Conservation (phyloP, 768 basidiomycete species). For the Amanita subjunquillea region DNA sequence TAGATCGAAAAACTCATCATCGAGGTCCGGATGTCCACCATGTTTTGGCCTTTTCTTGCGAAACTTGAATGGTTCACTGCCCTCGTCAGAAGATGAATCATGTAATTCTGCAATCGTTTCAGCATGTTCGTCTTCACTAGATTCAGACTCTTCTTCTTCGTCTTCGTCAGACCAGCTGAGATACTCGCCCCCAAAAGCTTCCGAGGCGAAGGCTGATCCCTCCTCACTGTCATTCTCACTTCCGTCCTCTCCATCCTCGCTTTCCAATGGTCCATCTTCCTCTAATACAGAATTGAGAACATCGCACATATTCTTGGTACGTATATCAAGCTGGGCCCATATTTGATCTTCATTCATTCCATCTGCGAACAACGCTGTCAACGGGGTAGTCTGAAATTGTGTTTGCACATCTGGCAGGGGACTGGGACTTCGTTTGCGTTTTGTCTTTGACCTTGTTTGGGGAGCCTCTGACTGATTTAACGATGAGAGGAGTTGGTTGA, state of each 20-base stretch:
- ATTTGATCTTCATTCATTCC: slow-evolving; percentile 81
- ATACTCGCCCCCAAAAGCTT: background rate
- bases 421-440: slow-evolving; percentile 30
- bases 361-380: slow-evolving; percentile 64
- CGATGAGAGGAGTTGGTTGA: slow-evolving; percentile 56
- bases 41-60: slow-evolving; percentile 13
- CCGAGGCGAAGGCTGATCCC: background rate
- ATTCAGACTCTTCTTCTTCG: slow-evolving; percentile 14
- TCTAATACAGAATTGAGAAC: slow-evolving; percentile 59
- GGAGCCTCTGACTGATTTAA: slow-evolving; percentile 60
- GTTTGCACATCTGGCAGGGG: slow-evolving; percentile 19
- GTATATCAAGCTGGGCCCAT: slow-evolving; percentile 90
- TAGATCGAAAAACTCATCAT: slow-evolving; percentile 89
- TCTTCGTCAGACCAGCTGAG: slow-evolving; percentile 5
- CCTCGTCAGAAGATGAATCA: slow-evolving; percentile 28
- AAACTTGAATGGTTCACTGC: slow-evolving; percentile 18
- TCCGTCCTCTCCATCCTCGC: slow-evolving; percentile 9
- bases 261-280: slow-evolving; percentile 13
- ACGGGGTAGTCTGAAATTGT: slow-evolving; percentile 51
- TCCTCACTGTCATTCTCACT: slow-evolving; percentile 16
- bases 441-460: slow-evolving; percentile 63
- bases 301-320: slow-evolving; percentile 58
- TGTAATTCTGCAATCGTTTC: slow-evolving; percentile 18
- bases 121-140: slow-evolving; percentile 14
- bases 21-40: slow-evolving; percentile 32